A percentile compares a stretch with the other conserved stretches of the same genome.
These are phyloP conservation scores for Cicer bijugum DNA, from an alignment of 306 rosid species.

Conservation along the genomic window DNA sequence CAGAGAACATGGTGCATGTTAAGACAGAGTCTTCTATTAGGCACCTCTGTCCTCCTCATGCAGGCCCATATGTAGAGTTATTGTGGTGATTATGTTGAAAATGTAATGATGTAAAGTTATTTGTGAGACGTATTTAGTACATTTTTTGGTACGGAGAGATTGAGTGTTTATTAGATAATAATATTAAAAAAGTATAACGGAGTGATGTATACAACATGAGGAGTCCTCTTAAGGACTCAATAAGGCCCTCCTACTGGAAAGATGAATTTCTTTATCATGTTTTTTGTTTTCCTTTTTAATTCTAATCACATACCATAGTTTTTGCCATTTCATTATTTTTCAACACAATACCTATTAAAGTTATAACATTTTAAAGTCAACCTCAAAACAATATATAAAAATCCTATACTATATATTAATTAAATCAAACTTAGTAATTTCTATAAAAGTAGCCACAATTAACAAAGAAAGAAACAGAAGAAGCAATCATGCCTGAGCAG, in stretches of 20 bases:
- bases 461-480: neutral
- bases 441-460: neutral
- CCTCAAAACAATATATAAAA: neutral
- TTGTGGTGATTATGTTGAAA: no score
- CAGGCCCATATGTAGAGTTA: no score
- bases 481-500: conserved; percentile 77
- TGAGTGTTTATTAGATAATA: no score
- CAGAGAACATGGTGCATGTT: no score
- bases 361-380: neutral
- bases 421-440: neutral
- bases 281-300: neutral
- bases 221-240: neutral
- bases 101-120: no score
- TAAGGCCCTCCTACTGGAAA: neutral
- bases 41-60: no score
- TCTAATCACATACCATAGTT: neutral
- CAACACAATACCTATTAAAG: conserved; percentile 8
- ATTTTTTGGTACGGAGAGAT: no score
- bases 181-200: no score
- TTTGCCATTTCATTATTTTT: neutral
- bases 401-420: neutral
- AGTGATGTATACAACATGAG: no score
- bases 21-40: no score
- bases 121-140: no score
- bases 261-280: neutral